Conservation (phyloP, 176 grass and related monocot genomes). For the Tillandsia leiboldiana region DNA sequence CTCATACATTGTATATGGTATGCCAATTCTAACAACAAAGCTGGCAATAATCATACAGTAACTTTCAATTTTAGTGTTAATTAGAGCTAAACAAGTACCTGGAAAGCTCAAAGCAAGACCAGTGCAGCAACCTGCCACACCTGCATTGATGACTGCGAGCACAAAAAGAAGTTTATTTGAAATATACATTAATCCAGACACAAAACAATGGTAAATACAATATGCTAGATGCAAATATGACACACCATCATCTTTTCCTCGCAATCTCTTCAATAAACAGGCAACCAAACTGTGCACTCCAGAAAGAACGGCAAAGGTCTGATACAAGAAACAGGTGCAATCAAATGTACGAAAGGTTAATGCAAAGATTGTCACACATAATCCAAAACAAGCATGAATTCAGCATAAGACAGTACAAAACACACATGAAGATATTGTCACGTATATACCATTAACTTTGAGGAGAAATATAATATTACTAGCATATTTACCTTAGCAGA, state of each 20-base stretch:
- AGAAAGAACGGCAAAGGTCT: constrained; percentile 95
- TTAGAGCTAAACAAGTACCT: constrained; percentile 31
- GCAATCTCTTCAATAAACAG: constrained; percentile 73
- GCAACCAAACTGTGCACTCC: constrained; percentile 85
- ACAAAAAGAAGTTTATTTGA: constrained; percentile 22
- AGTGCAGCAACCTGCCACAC: constrained; percentile 84
- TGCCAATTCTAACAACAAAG: background rate
- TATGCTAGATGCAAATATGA: background rate
- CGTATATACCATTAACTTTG: constrained; percentile 5
- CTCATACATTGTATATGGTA: background rate
- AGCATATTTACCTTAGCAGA: constrained; percentile 71
- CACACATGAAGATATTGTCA: background rate
- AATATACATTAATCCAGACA: constrained; percentile 8
- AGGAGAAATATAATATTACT: background rate
- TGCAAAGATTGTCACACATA: background rate
- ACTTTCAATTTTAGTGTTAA: background rate
- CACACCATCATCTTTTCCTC: constrained; percentile 93
- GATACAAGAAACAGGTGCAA: constrained; percentile 20
- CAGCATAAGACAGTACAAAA: background rate
- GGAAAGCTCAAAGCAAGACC: constrained; percentile 91
- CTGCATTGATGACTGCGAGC: constrained; percentile 64
- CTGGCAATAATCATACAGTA: background rate
- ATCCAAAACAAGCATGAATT: background rate
- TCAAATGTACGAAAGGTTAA: constrained; percentile 1
- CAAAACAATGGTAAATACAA: constrained; percentile 9